Conservation (phyloP, 805 yeast genomes). For the Dipodascus albidus region DNA sequence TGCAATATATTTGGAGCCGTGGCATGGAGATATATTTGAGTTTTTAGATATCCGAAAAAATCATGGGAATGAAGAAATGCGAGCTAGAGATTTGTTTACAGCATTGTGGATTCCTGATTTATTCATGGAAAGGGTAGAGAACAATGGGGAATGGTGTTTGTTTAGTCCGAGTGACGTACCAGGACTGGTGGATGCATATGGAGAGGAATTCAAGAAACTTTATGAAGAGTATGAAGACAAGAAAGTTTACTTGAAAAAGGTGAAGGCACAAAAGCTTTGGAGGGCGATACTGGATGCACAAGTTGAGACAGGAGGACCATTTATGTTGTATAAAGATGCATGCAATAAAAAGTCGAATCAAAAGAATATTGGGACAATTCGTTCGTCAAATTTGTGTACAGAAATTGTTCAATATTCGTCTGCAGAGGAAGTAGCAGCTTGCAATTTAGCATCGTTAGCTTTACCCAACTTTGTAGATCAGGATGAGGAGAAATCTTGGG, state of each 20-base stretch:
- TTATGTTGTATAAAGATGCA: conserved; percentile 86
- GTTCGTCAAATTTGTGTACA: conserved; percentile 88
- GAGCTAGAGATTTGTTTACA: conserved; percentile 87
- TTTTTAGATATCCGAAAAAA: conserved; percentile 80
- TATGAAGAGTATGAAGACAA: conserved; percentile 65
- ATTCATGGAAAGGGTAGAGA: conserved; percentile 83
- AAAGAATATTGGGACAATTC: conserved; percentile 85
- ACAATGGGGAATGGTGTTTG: conserved; percentile 71
- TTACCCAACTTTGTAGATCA: conserved; percentile 62
- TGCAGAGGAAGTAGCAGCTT: conserved; percentile 85
- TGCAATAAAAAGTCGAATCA: conserved; percentile 84
- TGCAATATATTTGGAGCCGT: conserved; percentile 87
- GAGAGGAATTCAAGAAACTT: conserved; percentile 67
- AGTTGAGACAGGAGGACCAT: conserved; percentile 94
- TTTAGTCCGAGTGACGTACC: conserved; percentile 86
- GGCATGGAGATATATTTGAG: conserved; percentile 91
- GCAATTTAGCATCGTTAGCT: conserved; percentile 87
- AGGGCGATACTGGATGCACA: conserved; percentile 80
- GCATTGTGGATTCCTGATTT: conserved; percentile 94
- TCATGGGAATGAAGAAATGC: conserved; percentile 87
- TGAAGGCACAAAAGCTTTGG: conserved; percentile 89
- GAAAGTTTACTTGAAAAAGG: conserved; percentile 48
- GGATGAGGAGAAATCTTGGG: conserved; percentile 38
- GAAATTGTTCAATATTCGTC: conserved; percentile 90
- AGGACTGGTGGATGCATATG: conserved; percentile 72